These are phyloP conservation scores for Zygoascus biomembranicola DNA, from an alignment of 805 yeast species.

Conservation along the genomic window DNA sequence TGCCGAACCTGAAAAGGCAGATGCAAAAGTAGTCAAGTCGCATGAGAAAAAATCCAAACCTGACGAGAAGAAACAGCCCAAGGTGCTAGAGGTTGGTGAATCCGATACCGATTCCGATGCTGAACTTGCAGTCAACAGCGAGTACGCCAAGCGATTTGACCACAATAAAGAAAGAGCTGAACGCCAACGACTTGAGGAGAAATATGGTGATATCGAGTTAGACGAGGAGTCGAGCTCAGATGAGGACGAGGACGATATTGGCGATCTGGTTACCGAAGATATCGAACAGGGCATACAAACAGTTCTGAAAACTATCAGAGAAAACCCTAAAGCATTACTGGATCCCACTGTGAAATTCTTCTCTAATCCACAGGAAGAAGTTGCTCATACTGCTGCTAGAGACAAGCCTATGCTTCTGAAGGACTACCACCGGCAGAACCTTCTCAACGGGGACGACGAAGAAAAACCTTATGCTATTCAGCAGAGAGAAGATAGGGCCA, in stretches of 20 bases:
- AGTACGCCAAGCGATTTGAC: constrained; percentile 23
- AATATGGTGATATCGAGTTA: constrained; percentile 25
- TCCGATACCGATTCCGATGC: constrained; percentile 13
- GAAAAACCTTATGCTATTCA: constrained; percentile 67
- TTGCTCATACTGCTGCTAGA: constrained; percentile 19
- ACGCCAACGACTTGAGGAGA: constrained; percentile 20
- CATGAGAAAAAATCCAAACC: not conserved
- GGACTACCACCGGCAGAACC: constrained; percentile 82
- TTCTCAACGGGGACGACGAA: constrained; percentile 60
- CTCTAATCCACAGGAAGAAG: constrained; percentile 48
- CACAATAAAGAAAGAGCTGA: constrained; percentile 29
- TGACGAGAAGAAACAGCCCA: not conserved
- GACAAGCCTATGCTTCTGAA: constrained; percentile 79
- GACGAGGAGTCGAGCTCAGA: constrained; percentile 29
- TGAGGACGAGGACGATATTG: constrained; percentile 87
- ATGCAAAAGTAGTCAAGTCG: not conserved
- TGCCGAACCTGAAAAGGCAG: not conserved
- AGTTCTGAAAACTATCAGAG: constrained; percentile 64
- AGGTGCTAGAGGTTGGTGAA: not conserved
- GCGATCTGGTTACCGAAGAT: constrained; percentile 78
- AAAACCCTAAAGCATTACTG: constrained; percentile 52
- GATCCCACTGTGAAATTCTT: constrained; percentile 70
- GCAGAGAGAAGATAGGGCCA: constrained; percentile 64
- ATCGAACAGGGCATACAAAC: constrained; percentile 72
- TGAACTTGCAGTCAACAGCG: constrained; percentile 18